Percentiles rank a stretch among this genome's conserved stretches.
Conservation (phyloP, 768 basidiomycete species). For the Saitozyma sp. region DNA sequence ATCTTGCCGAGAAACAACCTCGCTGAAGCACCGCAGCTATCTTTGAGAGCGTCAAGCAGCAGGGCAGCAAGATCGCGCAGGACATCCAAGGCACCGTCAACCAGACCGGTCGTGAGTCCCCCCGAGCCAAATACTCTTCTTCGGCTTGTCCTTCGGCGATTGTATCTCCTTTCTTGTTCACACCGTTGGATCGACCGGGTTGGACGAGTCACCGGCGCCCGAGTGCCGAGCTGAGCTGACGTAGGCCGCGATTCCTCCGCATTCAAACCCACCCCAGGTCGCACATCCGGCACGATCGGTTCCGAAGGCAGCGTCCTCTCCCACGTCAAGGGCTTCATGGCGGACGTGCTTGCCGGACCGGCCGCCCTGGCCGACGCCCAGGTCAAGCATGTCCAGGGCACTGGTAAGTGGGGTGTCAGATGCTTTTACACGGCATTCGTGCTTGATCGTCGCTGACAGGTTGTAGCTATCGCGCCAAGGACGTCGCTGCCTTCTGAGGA, state of each 20-base stretch:
- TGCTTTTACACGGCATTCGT: too few species aligned
- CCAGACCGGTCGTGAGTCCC: slow-evolving; percentile 5
- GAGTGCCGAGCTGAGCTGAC: too few species aligned
- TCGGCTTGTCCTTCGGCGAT: neutral
- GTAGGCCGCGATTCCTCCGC: too few species aligned
- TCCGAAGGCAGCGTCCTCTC: slow-evolving; percentile 8
- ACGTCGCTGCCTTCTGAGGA: slow-evolving; percentile 40
- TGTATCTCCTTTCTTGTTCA: neutral
- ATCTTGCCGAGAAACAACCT: too few species aligned
- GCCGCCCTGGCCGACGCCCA: slow-evolving; percentile 1
- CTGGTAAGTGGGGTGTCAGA: too few species aligned
- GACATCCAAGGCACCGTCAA: slow-evolving; percentile 26
- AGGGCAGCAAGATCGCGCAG: slow-evolving; percentile 23
- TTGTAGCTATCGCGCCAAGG: slow-evolving; percentile 12
- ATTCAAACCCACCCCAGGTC: neutral
- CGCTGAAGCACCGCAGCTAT: slow-evolving; percentile 5
- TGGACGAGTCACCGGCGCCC: too few species aligned
- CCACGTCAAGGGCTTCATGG: slow-evolving; percentile 16
- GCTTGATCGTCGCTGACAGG: neutral
- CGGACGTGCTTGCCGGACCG: slow-evolving; percentile 1
- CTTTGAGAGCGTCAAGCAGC: slow-evolving; percentile 25
- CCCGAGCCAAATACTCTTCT: neutral
- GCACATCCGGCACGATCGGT: slow-evolving; percentile 1
- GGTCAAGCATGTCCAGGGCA: neutral
- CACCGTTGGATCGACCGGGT: neutral